Conservation (phyloP, 192 early-diverging fungal species). For the Entomortierella beljakovae region DNA sequence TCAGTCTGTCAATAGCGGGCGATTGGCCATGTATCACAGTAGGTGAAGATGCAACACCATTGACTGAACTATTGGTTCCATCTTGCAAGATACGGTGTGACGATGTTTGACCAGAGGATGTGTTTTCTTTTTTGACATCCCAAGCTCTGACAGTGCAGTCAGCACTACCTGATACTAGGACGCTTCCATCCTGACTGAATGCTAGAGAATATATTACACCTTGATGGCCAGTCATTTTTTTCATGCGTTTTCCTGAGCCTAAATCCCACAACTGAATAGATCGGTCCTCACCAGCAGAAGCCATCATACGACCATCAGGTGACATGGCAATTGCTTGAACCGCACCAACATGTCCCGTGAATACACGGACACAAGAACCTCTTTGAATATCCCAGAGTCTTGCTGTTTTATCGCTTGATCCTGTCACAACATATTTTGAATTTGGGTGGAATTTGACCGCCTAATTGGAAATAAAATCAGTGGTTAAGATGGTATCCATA, state of each 20-base stretch:
- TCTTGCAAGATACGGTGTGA: conserved; percentile 42
- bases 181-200: conserved; percentile 84
- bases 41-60: conserved; percentile 14
- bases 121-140: conserved; percentile 77
- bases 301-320: conserved; percentile 91
- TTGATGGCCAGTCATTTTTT: conserved; percentile 88
- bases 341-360: conserved; percentile 87
- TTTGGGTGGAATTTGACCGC: conserved; percentile 97
- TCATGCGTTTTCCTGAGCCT: conserved; percentile 83
- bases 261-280: conserved; percentile 93
- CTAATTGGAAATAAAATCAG: conserved; percentile 41
- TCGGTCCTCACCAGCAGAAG: conserved; percentile 89
- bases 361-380: conserved; percentile 89
- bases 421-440: conserved; percentile 93
- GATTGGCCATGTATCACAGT: conserved; percentile 27
- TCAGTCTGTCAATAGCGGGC: conserved; percentile 54
- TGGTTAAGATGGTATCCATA: not conserved
- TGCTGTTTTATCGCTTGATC: conserved; percentile 88
- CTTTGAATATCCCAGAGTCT: conserved; percentile 95
- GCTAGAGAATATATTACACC: conserved; percentile 84
- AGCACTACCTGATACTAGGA: conserved; percentile 86
- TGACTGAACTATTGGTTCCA: conserved; percentile 52
- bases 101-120: not conserved
- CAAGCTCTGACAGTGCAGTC: conserved; percentile 93
- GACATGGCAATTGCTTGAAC: conserved; percentile 91